Percentiles rank a stretch among this genome's conserved stretches.
Evolutionary conservation across 2,329 filamentous ascomycete species (phyloP).

Genomic region (Alternaria burnsii): DNA sequence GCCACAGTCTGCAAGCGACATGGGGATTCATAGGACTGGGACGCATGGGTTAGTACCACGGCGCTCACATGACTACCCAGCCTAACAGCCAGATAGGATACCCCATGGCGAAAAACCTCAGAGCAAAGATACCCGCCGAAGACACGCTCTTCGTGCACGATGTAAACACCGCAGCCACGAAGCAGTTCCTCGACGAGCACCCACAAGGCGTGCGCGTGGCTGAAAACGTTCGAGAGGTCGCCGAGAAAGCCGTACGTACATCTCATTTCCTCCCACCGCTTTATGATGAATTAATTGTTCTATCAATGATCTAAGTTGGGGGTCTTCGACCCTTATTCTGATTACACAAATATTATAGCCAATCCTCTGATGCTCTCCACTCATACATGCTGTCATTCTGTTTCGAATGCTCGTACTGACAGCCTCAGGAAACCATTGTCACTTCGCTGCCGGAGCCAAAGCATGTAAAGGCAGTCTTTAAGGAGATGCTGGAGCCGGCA

Average conservation of each 20-base stretch:
- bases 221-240: constrained; percentile 67
- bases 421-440: constrained; percentile 77
- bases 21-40: constrained; percentile 63
- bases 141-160: constrained; percentile 73
- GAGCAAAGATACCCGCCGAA: constrained; percentile 68
- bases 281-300: constrained; percentile 62
- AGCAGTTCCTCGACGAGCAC: constrained; percentile 66
- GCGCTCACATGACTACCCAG: constrained; percentile 30
- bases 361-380: constrained; percentile 71
- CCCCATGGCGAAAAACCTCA: constrained; percentile 76
- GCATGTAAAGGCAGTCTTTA: constrained; percentile 85
- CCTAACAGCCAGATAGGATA: constrained; percentile 61
- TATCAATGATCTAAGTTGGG: constrained; percentile 80
- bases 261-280: constrained; percentile 12
- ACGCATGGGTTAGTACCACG: constrained; percentile 56
- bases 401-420: constrained; percentile 26
- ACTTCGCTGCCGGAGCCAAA: constrained; percentile 89
- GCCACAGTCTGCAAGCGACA: constrained; percentile 51
- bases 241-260: constrained; percentile 70
- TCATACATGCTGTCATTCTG: constrained; percentile 13
- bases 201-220: constrained; percentile 65
- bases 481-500: constrained; percentile 72
- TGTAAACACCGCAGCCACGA: constrained; percentile 65
- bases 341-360: constrained; percentile 72
- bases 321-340: constrained; percentile 64